These are phyloP conservation scores for Dactylella cylindrospora DNA, from an alignment of 2,329 filamentous ascomycete genomes.

Conservation along the genomic window DNA sequence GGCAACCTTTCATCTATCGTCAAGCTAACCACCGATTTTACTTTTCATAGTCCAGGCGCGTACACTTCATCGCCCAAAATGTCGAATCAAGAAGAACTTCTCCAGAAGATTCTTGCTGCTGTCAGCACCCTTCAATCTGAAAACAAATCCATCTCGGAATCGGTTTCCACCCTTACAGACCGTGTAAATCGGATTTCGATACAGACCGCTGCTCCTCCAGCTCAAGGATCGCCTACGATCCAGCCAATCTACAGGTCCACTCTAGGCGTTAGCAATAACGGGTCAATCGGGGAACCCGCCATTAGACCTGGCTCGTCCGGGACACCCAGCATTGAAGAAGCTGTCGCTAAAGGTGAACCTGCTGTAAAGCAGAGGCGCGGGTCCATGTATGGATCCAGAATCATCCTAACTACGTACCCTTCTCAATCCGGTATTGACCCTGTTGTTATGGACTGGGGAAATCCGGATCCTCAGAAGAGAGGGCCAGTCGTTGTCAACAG, in stretches of 20 bases:
- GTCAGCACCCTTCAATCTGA: constrained; percentile 61
- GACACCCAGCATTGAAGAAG: constrained; percentile 50
- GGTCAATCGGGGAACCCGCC: constrained; percentile 26
- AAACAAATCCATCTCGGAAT: constrained; percentile 59
- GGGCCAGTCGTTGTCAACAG: constrained; percentile 88
- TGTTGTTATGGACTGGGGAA: constrained; percentile 84
- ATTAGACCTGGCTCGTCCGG: constrained; percentile 38
- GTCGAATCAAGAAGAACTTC: constrained; percentile 43
- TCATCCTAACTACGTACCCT: constrained; percentile 80
- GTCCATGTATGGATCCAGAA: constrained; percentile 59
- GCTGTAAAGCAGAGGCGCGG: constrained; percentile 51
- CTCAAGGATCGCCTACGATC: constrained; percentile 12
- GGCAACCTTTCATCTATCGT: too few relatives aligned
- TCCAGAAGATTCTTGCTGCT: constrained; percentile 61
- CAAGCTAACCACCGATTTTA: too few relatives aligned
- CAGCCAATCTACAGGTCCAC: constrained; percentile 33
- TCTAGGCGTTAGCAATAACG: constrained; percentile 14
- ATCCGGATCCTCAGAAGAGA: constrained; percentile 69
- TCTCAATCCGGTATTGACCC: constrained; percentile 92
- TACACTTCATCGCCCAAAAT: too few relatives aligned
- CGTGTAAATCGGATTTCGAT: constrained; percentile 63
- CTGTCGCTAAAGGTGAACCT: constrained; percentile 27
- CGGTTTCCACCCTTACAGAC: constrained; percentile 63
- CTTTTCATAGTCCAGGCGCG: too few relatives aligned
- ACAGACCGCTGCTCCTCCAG: constrained; percentile 55